These are phyloP conservation scores for Aspergillus hortae DNA, from an alignment of 2,329 filamentous ascomycete species.

Conservation along the genomic window DNA sequence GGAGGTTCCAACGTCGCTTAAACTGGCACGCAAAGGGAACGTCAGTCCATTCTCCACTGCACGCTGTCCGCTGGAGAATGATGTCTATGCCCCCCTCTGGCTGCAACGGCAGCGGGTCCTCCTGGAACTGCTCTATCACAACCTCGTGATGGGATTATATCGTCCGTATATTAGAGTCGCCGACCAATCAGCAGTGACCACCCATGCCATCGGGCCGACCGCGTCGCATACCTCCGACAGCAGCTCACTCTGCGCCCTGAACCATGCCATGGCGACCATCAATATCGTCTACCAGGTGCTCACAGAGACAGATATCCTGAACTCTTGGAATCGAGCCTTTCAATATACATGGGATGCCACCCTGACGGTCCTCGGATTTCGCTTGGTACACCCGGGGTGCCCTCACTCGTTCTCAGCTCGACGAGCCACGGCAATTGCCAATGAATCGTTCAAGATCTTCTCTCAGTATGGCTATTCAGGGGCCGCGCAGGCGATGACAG, in stretches of 20 bases:
- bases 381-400: neutral
- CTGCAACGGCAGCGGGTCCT: slow-evolving; percentile 4
- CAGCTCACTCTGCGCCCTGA: neutral
- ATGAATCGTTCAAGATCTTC: neutral
- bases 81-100: slow-evolving; percentile 14
- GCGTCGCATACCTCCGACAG: neutral
- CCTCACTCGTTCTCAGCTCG: neutral
- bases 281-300: slow-evolving; percentile 1
- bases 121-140: slow-evolving; percentile 5
- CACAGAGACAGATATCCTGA: neutral
- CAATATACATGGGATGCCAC: slow-evolving; percentile 2
- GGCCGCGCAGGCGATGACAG: neutral
- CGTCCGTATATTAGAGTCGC: slow-evolving; percentile 1
- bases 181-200: neutral
- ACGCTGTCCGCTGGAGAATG: slow-evolving; percentile 29
- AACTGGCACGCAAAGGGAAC: slow-evolving; percentile 33
- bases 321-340: neutral
- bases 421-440: neutral
- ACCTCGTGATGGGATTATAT: neutral
- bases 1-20: slow-evolving; percentile 38
- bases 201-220: neutral
- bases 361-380: neutral
- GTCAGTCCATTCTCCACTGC: slow-evolving; percentile 39
- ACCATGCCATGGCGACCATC: neutral
- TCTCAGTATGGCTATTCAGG: neutral